Evolutionary conservation across 495 filamentous ascomycete genomes (phyloP).

Genomic region (Aspergillus coremiiformis): DNA sequence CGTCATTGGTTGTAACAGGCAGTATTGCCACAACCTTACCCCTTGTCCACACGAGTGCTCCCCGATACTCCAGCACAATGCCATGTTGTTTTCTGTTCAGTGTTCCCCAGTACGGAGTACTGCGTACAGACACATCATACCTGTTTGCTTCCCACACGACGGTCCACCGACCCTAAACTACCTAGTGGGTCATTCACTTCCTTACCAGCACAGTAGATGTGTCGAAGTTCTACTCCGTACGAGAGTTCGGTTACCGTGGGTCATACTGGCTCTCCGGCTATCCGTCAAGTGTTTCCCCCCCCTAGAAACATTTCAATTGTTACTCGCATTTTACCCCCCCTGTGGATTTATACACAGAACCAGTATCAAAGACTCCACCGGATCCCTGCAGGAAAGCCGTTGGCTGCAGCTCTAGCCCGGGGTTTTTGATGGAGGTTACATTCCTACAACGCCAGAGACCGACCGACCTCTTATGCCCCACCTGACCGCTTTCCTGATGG

Average conservation of each 20-base stretch:
- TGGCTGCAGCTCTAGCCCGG: constrained; percentile 21
- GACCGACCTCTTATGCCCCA: constrained; percentile 35
- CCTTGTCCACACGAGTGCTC: neutral
- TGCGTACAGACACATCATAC: neutral
- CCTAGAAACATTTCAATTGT: constrained; percentile 29
- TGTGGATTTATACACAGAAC: constrained; percentile 24
- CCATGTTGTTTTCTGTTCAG: too few species aligned
- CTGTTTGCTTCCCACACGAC: neutral
- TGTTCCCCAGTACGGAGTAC: too few species aligned
- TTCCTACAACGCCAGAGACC: constrained; percentile 34
- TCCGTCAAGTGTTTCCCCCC: constrained; percentile 33
- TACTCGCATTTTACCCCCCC: constrained; percentile 39
- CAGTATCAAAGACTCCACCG: constrained; percentile 20
- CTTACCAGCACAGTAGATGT: too few species aligned
- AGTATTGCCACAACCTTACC: neutral
- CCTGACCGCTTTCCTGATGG: constrained; percentile 32
- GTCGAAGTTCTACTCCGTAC: too few species aligned
- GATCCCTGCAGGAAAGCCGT: constrained; percentile 15
- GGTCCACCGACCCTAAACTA: neutral
- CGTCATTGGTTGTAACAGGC: neutral
- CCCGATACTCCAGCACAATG: too few species aligned
- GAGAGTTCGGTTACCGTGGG: too few species aligned
- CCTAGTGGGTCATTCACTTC: neutral
- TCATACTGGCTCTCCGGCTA: constrained; percentile 33
- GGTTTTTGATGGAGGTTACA: constrained; percentile 30